These are phyloP conservation scores for Dactylonectria macrodidyma DNA, from an alignment of 2,329 filamentous ascomycete species.

Conservation along the genomic window DNA sequence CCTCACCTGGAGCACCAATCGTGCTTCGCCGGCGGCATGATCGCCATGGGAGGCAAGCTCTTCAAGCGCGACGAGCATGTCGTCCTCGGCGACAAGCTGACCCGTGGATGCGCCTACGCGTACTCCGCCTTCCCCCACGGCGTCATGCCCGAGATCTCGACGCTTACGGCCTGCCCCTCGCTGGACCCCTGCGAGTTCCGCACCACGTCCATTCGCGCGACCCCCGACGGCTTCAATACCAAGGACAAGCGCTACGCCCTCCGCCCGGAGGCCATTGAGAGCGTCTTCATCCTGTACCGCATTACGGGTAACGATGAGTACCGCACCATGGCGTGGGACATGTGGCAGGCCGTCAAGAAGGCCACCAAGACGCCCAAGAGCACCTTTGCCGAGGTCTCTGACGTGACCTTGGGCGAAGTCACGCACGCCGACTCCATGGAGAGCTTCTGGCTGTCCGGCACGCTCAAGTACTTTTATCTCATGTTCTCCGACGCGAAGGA, in stretches of 20 bases:
- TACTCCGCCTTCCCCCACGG: slow-evolving; percentile 71
- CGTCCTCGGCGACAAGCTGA: slow-evolving; percentile 69
- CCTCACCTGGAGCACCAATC: slow-evolving; percentile 68
- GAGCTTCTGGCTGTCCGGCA: slow-evolving; percentile 80
- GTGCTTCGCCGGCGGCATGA: slow-evolving; percentile 77
- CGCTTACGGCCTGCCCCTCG: slow-evolving; percentile 58
- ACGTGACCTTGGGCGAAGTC: slow-evolving; percentile 69
- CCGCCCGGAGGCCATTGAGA: slow-evolving; percentile 78
- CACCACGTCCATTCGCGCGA: slow-evolving; percentile 14
- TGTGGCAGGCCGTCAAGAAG: slow-evolving; percentile 76
- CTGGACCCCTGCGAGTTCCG: slow-evolving; percentile 44
- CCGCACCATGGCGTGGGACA: slow-evolving; percentile 79
- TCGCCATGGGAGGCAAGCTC: slow-evolving; percentile 72
- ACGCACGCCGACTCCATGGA: slow-evolving; percentile 75
- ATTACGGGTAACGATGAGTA: slow-evolving; percentile 77
- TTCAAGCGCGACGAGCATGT: slow-evolving; percentile 67
- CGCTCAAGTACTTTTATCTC: slow-evolving; percentile 82
- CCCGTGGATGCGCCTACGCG: slow-evolving; percentile 74
- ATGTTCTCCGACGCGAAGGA: slow-evolving; percentile 77
- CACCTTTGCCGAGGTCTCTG: slow-evolving; percentile 74
- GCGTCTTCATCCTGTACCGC: slow-evolving; percentile 83
- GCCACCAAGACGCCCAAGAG: slow-evolving; percentile 72
- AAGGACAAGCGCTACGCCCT: slow-evolving; percentile 39
- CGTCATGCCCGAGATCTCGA: slow-evolving; percentile 74
- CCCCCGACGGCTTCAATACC: slow-evolving; percentile 37